Conservation (phyloP, 2,329 filamentous ascomycete species). For the Paraphoma chrysanthemicola region DNA sequence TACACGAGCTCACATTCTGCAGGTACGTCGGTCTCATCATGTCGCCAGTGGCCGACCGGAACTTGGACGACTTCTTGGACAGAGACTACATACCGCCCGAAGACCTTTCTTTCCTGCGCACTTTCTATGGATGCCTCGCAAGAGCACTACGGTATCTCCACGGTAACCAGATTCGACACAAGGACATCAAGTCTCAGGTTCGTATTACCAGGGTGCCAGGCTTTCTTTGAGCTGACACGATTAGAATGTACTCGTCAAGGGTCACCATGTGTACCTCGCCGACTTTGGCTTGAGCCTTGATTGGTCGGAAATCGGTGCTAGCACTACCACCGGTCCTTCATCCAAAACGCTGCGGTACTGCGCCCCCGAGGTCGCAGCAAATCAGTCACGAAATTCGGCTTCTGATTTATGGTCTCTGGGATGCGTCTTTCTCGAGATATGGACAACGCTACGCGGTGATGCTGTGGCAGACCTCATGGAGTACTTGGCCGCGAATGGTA, state of each 20-base stretch:
- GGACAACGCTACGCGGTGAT: background rate
- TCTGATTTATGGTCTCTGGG: background rate
- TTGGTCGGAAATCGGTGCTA: background rate
- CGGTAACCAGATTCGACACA: background rate
- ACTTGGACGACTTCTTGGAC: conserved; percentile 18
- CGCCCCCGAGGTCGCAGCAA: background rate
- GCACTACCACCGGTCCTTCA: background rate
- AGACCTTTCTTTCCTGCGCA: background rate
- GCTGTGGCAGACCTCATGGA: background rate
- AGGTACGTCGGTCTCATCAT: conserved; percentile 34
- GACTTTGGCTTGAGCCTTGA: background rate
- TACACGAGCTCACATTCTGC: background rate
- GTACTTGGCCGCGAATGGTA: background rate
- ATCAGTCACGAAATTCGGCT: background rate
- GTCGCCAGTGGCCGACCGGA: conserved; percentile 25
- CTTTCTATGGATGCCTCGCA: background rate
- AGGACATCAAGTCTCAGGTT: background rate
- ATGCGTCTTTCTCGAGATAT: background rate
- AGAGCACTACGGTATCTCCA: background rate
- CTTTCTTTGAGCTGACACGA: background rate
- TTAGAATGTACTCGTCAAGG: background rate
- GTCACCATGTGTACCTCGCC: background rate
- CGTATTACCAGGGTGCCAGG: background rate
- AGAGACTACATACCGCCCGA: background rate
- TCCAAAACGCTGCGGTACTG: background rate